Evolutionary conservation across 225 moss, liverwort and hornwort genomes (phyloP), one percentile per base, ranked within the genome.

Genomic region (Takakia lepidozioides): DNA sequence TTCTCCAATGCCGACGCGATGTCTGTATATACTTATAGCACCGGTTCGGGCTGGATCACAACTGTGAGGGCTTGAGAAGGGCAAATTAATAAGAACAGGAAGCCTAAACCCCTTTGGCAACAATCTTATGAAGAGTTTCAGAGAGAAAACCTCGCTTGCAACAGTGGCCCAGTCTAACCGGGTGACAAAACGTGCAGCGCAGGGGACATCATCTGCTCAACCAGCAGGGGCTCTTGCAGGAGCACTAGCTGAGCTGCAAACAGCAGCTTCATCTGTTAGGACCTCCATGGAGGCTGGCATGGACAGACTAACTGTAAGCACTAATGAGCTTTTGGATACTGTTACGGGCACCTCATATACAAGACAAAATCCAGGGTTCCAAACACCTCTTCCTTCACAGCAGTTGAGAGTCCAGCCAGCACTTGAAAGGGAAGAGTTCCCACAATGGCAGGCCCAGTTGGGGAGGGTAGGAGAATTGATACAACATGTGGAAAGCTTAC

Each of bases 401-500:
- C 32, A 32, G 32, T 27, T 54, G 21, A 58, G 41, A 46, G 72
- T 19, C 3, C 70, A 68, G 46, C 29, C 17, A 19, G 26, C 39
- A 14, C 37, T 69, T 1, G n/a, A n/a, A n/a, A 37, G 51, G 22
- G 95, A 98, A 59, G 71, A 82, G 25, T 98, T 90, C 41, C 80
- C 90, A 4, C 80, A 87, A 44, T 98, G 95, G 64, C 66, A 60
- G 50, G 60, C 76, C 16, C 67, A 62, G 38, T 98, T 87, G 49
- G 26, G 50, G 9, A 71, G 58, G 34, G 71, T 98, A 8, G 56
- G 32, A 28, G 75, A 80, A 49, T 61, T 98, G 56, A 98, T 98
- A 16, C 75, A 78, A 54, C 95, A 98, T 50, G 90, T 90, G 43
- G 90, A 90, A 60, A 74, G 46, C 5, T 34, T 71, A 42, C 95